A percentile compares a stretch with the other conserved stretches of the same genome.
These are phyloP conservation scores for Chalaropsis ovoidea DNA, from an alignment of 2,329 filamentous ascomycete genomes.

Conservation along the genomic window DNA sequence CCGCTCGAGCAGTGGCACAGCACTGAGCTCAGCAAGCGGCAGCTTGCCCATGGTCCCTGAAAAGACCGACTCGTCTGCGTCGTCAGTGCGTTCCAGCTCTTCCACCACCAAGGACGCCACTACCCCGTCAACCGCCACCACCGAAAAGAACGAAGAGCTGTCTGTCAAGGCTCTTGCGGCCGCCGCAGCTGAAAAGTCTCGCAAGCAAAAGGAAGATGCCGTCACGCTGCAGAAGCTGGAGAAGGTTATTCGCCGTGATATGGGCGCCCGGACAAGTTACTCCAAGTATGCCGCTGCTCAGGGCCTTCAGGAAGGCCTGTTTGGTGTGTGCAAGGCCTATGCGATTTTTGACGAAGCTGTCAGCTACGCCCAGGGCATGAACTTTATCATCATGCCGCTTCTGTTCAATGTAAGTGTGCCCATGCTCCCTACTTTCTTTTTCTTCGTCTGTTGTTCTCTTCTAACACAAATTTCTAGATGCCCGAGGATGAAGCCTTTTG, in stretches of 20 bases:
- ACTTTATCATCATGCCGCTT: slow-evolving; percentile 93
- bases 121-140: slow-evolving; percentile 31
- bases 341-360: slow-evolving; percentile 89
- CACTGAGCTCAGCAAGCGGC: slow-evolving; percentile 44
- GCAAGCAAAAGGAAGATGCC: slow-evolving; percentile 68
- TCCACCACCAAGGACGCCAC: slow-evolving; percentile 52
- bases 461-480: slow-evolving; percentile 49
- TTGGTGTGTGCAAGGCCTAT: slow-evolving; percentile 95
- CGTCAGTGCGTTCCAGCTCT: slow-evolving; percentile 76
- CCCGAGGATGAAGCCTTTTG: slow-evolving; percentile 95
- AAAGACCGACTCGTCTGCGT: slow-evolving; percentile 64
- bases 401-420: slow-evolving; percentile 69
- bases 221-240: slow-evolving; percentile 70
- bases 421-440: neutral
- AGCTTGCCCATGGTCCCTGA: slow-evolving; percentile 54
- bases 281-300: slow-evolving; percentile 90
- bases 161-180: slow-evolving; percentile 54
- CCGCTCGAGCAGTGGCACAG: slow-evolving; percentile 45
- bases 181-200: slow-evolving; percentile 58
- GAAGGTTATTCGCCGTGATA: slow-evolving; percentile 79
- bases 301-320: slow-evolving; percentile 84
- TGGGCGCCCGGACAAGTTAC: slow-evolving; percentile 88
- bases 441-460: neutral
- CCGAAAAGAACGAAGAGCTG: slow-evolving; percentile 53
- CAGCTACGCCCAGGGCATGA: slow-evolving; percentile 97